Evolutionary conservation across 1,284 basidiomycete species (phyloP).

Genomic region (Phylloporus sp.): DNA sequence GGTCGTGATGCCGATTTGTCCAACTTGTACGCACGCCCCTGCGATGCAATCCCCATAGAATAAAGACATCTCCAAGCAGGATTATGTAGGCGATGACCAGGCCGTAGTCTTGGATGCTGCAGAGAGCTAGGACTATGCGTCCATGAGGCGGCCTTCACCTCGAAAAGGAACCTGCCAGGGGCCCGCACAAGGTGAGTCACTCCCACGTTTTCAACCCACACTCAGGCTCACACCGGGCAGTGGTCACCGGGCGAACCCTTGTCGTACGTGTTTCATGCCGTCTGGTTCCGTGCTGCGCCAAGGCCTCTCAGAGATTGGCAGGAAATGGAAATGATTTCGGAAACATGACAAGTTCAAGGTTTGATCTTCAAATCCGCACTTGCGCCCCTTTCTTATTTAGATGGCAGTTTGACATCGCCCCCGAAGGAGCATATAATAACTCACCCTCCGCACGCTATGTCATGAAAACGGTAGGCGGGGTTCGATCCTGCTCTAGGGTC

Average conservation of each 20-base stretch:
- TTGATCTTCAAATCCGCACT: not conserved
- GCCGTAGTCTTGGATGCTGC: constrained; percentile 53
- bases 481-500: constrained; percentile 24
- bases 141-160: constrained; percentile 42
- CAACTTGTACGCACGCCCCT: no score
- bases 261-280: constrained; percentile 14
- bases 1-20: no score
- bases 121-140: constrained; percentile 57
- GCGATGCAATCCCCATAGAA: no score
- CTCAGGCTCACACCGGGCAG: constrained; percentile 4
- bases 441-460: constrained; percentile 53
- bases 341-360: constrained; percentile 30
- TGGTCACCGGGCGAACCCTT: constrained; percentile 22
- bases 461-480: constrained; percentile 47
- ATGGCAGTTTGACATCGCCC: constrained; percentile 20
- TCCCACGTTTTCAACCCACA: not conserved
- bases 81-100: constrained; percentile 36
- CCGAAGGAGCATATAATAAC: constrained; percentile 31
- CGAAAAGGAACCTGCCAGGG: constrained; percentile 37
- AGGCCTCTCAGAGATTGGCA: constrained; percentile 58
- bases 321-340: constrained; percentile 49
- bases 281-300: constrained; percentile 33
- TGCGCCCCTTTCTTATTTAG: not conserved
- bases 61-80: constrained; percentile 16
- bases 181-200: constrained; percentile 23